Base-by-base conservation (phyloP, 352 stramenopile genomes). In the Pythium grandisporangium region DNA sequence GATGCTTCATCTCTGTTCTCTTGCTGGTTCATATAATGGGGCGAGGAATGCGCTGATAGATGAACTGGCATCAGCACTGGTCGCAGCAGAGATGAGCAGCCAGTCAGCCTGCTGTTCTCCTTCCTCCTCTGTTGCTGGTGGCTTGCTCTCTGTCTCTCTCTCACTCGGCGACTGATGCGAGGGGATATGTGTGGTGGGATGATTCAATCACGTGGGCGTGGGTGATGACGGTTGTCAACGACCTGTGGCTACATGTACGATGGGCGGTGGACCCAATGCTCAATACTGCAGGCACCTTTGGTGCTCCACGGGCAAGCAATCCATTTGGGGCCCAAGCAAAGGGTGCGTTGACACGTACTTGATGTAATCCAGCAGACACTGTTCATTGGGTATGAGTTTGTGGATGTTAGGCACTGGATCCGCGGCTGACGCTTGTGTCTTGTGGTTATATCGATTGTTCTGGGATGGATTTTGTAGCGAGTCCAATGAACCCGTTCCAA, bases 401-500 rank as follows among this genome's bases (percentile, higher is more conserved):
- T n/a, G n/a, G n/a, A n/a, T n/a, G n/a, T n/a, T n/a, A n/a, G n/a
- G n/a, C n/a, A n/a, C n/a, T n/a, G n/a, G n/a, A n/a, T n/a, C n/a
- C n/a, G n/a, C n/a, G n/a, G n/a, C n/a, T 38, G 33, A 38, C 33
- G 33, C n/a, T 38, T 16, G 33, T 20, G 33, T 20, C 11, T 16
- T 11, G 33, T 38, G 33, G 11, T 38, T 38, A 11, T 20, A 38
- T 5, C 32, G 37, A 6, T 30, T 6, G 17, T 30, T 32, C 4
- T 30, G 16, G 12, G 30, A 23, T 8, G 16, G 13, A 37, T 37
- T 35, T 16, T 20, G 13, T 22, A 57, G 48, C 40, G 10, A 49
- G 40, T 44, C 42, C 37, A 39, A 33, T 37, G 32, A 58, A 53
- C 37, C 43, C 43, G 20, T 58, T 58, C 29, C 51, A 52, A 58